Percentiles rank a stretch among this genome's conserved stretches.
phyloP scores from a whole-genome alignment of 306 rosid genomes.

The Glycine soja region DNA sequence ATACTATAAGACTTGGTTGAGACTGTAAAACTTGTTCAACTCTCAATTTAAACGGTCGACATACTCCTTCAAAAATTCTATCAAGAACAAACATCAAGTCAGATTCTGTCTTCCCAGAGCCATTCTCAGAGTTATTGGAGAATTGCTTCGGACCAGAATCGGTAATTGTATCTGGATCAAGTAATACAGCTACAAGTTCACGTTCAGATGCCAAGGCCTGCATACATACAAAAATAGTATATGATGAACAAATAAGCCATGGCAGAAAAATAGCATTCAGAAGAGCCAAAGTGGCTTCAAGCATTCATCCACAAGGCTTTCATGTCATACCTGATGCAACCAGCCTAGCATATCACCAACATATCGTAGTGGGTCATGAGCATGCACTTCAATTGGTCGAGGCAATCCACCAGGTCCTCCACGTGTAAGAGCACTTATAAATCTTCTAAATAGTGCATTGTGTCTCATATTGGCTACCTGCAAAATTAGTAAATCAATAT shows the following conservation, averaged over 20 bases:
- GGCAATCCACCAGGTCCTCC: conserved; percentile 99
- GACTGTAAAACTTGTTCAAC: conserved; percentile 98
- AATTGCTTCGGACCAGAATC: conserved; percentile 69
- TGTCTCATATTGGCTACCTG: conserved; percentile 99
- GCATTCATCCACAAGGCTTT: conserved; percentile 41
- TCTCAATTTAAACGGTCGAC: conserved; percentile 97
- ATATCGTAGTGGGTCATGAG: conserved; percentile 96
- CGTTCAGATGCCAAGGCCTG: conserved; percentile 99
- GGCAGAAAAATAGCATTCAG: conserved; percentile 29
- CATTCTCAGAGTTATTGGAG: conserved; percentile 61
- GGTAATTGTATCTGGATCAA: conserved; percentile 79
- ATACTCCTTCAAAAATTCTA: conserved; percentile 98
- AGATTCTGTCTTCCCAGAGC: conserved; percentile 66
- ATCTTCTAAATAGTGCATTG: conserved; percentile 92
- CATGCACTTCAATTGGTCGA: conserved; percentile 99
- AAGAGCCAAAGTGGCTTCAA: conserved; percentile 25
- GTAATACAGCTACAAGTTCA: conserved; percentile 79
- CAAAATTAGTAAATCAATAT: conserved; percentile 36
- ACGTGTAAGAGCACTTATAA: conserved; percentile 95
- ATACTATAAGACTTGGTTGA: conserved; percentile 88
- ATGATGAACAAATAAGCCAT: conserved; percentile 26
- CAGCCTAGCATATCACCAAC: conserved; percentile 98
- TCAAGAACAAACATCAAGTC: conserved; percentile 93
- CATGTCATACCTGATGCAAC: conserved; percentile 84
- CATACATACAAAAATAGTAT: conserved; percentile 1